Evolutionary conservation across 306 rosid species (phyloP).

Genomic region (Sicyos edulis): DNA sequence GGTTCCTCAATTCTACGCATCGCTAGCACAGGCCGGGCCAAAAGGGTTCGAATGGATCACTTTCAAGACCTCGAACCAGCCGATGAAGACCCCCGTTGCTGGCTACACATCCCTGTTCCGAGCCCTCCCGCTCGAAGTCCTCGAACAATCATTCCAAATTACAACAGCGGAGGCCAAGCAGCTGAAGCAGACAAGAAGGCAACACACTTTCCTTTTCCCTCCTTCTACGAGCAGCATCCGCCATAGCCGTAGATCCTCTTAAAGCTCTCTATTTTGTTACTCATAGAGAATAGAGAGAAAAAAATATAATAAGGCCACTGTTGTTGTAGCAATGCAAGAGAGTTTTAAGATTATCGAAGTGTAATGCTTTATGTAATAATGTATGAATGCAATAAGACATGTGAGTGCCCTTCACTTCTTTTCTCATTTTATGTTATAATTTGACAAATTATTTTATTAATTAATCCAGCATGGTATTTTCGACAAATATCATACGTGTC

Average conservation of each 20-base stretch:
- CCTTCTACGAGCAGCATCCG: too few relatives aligned
- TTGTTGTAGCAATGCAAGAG: not conserved
- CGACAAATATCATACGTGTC: too few relatives aligned
- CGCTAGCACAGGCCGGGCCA: not conserved
- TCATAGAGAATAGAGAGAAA: conserved; percentile 5
- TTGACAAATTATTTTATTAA: too few relatives aligned
- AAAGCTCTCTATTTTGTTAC: not conserved
- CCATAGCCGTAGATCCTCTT: too few relatives aligned
- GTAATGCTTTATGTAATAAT: conserved; percentile 1
- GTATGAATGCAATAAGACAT: conserved; percentile 1
- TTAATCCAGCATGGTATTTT: too few relatives aligned
- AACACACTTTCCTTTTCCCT: too few relatives aligned
- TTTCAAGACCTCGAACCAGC: conserved; percentile 22
- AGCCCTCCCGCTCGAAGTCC: conserved; percentile 13
- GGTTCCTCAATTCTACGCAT: conserved; percentile 22
- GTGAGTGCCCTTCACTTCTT: not conserved
- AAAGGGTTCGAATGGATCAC: conserved; percentile 26
- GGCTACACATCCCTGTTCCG: conserved; percentile 26
- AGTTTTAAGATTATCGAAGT: conserved; percentile 1
- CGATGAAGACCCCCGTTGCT: conserved; percentile 22
- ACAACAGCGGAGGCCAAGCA: too few relatives aligned
- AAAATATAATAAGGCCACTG: not conserved
- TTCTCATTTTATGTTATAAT: too few relatives aligned
- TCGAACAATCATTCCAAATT: too few relatives aligned
- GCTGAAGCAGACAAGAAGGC: too few relatives aligned